Conservation (phyloP, 177 flowering plant species). For the Tripterygium wilfordii region DNA sequence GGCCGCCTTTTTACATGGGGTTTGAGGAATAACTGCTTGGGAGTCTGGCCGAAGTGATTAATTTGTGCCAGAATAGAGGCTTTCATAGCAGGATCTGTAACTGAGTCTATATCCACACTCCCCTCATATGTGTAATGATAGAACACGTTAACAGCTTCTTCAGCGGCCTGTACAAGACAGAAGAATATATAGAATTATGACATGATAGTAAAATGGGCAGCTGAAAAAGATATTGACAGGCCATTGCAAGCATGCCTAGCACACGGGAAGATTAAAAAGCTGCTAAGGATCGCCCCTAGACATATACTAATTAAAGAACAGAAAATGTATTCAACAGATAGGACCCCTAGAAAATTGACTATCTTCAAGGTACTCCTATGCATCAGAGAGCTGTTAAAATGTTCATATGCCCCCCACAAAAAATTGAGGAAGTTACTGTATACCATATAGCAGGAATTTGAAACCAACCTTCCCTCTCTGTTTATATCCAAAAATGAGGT, state of each 20-base stretch:
- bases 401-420: too few species aligned
- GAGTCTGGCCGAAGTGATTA: constrained; percentile 98
- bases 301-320: too few species aligned
- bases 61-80: constrained; percentile 97
- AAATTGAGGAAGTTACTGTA: not conserved
- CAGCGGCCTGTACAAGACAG: constrained; percentile 67
- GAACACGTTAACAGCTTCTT: constrained; percentile 96
- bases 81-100: constrained; percentile 95
- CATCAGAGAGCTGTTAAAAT: too few species aligned
- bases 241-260: too few species aligned
- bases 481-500: constrained; percentile 93
- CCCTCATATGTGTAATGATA: constrained; percentile 99
- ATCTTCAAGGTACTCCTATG: too few species aligned
- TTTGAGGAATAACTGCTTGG: constrained; percentile 86
- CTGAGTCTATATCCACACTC: constrained; percentile 93
- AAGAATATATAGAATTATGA: not conserved
- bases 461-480: constrained; percentile 93
- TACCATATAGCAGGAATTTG: not conserved
- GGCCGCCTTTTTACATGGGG: constrained; percentile 80
- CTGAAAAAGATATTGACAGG: too few species aligned
- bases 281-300: too few species aligned
- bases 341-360: too few species aligned
- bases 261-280: too few species aligned
- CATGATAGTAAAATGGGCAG: constrained; percentile 5
- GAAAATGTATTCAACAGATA: too few species aligned